Percentiles rank a stretch among this genome's conserved stretches.
Evolutionary conservation across 2,329 filamentous ascomycete genomes (phyloP).

Genomic region (Ceratocystis destructans): DNA sequence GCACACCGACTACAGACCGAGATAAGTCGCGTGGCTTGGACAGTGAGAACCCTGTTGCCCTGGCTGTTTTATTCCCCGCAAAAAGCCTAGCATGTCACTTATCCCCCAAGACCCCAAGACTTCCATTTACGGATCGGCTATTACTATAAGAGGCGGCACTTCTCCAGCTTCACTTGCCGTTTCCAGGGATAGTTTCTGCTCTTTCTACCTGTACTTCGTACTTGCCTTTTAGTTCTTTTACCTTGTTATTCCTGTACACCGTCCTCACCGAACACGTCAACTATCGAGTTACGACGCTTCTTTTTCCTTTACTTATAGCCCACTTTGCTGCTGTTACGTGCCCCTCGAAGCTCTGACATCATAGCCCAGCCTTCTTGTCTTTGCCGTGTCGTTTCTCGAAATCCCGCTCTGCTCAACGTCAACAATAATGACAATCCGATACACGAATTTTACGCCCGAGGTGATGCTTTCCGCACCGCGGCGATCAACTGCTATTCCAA

Average conservation of each 20-base stretch:
- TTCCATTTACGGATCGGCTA: neutral
- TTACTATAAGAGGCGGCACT: neutral
- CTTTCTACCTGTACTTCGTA: too few species aligned
- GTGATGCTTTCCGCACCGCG: slow-evolving; percentile 64
- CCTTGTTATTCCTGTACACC: neutral
- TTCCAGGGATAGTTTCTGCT: neutral
- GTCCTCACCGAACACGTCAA: neutral
- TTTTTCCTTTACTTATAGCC: neutral
- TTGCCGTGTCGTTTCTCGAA: neutral
- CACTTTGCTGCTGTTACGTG: neutral
- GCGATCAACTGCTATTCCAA: slow-evolving; percentile 56
- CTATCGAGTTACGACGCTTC: neutral
- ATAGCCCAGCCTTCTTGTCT: neutral
- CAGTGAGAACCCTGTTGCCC: slow-evolving; percentile 6
- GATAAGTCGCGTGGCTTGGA: neutral
- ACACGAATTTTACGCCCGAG: slow-evolving; percentile 60
- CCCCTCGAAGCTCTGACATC: slow-evolving; percentile 1
- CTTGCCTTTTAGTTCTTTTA: too few species aligned
- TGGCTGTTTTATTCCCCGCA: slow-evolving; percentile 20
- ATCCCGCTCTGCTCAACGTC: neutral
- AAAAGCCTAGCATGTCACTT: neutral
- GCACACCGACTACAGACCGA: slow-evolving; percentile 8
- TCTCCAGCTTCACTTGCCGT: neutral
- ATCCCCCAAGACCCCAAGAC: neutral
- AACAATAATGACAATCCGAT: slow-evolving; percentile 53